Base-by-base conservation (phyloP, 768 basidiomycete species). In the Termitomyces sp. region DNA sequence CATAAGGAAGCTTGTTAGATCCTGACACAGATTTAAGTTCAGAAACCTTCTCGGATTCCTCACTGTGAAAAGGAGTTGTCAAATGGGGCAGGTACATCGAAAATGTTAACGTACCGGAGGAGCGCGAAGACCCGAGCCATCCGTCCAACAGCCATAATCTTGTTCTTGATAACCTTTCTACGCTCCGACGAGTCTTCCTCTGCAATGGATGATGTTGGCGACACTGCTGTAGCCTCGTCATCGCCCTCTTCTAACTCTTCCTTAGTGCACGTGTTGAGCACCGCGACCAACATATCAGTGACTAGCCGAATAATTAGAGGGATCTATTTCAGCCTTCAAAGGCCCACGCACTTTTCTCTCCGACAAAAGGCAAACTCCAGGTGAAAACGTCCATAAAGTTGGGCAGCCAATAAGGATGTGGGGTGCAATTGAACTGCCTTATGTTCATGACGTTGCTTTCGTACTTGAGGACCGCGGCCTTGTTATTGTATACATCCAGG, bases 321-420 rank as follows among this genome's bases (percentile, higher is more conserved):
- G 46, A 49, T 54, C 33, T 41, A 56, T 59, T 54, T 58, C 22
- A 48, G 22, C 55, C 15, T 7, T 36, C 42, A 16, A 33, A 16
- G 39, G 39, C 51, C 24, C 15, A 78, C 84, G 63, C 65, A 93
- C 96, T 98, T 76, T 99, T 98, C 73, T 95, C 91, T 62, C 95
- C 97, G 7, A 99, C 97, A 68, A 98, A 98, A 0, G 97, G 97
- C 59, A 99, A 73, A 78, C 89, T 92, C 97, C 97, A 99, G 0
- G 97, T 98, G 70, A 99, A 99, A 24, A 95, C 95, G 66, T 98
- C 96, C 95, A 98, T 98, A 68, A 99, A 99, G 73, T 99, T 99
- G 4, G 97, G 97, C 55, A 99, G 77, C 96, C 96, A 98, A 71
- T 98, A 98, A 8, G 89, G 89, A 67, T 97, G 95, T 13, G 95